Base-by-base conservation (phyloP, 208 protist species). In the Crithidia sp. region DNA sequence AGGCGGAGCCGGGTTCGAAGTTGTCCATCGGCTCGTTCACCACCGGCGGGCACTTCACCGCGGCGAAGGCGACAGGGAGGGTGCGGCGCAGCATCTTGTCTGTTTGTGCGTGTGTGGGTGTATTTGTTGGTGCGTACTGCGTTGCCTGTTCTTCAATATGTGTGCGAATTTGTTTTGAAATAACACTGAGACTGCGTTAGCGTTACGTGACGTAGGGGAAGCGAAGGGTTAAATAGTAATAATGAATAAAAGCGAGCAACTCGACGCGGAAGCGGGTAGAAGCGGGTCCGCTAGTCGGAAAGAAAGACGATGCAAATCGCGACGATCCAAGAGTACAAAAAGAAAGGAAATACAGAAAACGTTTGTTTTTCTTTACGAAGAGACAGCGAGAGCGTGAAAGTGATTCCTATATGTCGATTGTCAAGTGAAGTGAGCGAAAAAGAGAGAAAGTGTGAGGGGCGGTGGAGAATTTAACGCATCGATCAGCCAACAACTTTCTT, bases 1-100 rank as follows among this genome's bases (percentile, higher is more conserved):
- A 84, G 37, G 66, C 64, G 16, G 88, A 95, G 50, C 89, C 88
- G 19, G 91, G 85, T 72, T 92, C 88, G 72, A 96, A 98, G 72
- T 87, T 82, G 61, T 96, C 88, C 88, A 96, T 95, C 41, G 79
- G 86, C 79, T 97, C 91, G 82, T 97, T 96, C 59, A 83, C 64
- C n/a, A 96, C 86, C 2, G 85, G 76, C 4, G 89, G 88, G 49
- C 72, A 81, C 82, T 86, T 89, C 17, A 86, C 63, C 40, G 76
- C 81, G 19, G 85, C 90, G 77, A 86, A 95, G 54, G 82, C 77
- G 49, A 82, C 61, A 45, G 81, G 82, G 5, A 91, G 36, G 16
- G 85, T 85, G 40, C 90, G 92, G 59, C 92, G 92, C 14, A 96
- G 79, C 92, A 96, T 96, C 19, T 43, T 78, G 10, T 0, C 0